Evolutionary conservation across 1,284 basidiomycete species (phyloP), one percentile per base, ranked within the genome.

Genomic region (Malassezia vespertilionis): DNA sequence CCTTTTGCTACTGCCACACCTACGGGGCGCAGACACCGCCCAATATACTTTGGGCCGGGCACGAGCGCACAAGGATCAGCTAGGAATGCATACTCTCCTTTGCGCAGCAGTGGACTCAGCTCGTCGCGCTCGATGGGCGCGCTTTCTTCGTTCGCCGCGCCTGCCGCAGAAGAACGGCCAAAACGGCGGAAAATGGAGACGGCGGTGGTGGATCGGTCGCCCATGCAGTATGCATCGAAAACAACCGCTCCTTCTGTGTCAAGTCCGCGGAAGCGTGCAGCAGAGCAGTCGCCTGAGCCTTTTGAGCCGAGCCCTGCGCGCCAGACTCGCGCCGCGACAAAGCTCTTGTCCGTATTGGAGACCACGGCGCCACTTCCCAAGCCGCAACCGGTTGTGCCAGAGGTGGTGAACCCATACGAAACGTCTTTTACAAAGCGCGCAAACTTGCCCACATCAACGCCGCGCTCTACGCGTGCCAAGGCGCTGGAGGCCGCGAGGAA

Each of bases 401-500:
- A 65, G 47, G 54, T 65, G 12, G 46, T 65, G 43, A 65, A 65
- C 27, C 63, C 63, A 1, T 65, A 65, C 48, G 58, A 65, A 38
- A 43, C 53, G n/a, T 52, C 57, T 14, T 42, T 46, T 1, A 28
- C 21, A 41, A 52, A 20, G 21, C 31, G 21, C 20, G 33, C 42
- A 9, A 28, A 18, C 12, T n/a, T 32, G 21, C 37, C 38, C 37
- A 43, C 45, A 50, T 37, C 20, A 48, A 54, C 17, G 48, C 60
- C 52, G 11, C 53, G 50, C 44, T 44, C 55, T 10, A 63, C 58
- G 23, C 54, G 61, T n/a, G 56, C 61, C 32, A 53, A 52, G 21
- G 58, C 57, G 12, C 43, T 56, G n/a, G 56, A 63, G 22, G 48
- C 48, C 6, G 48, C 48, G 8, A 36, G 48, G 7, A 22, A 45